phyloP scores from a whole-genome alignment of 177 flowering plant genomes.

The Vitis hybrid region DNA sequence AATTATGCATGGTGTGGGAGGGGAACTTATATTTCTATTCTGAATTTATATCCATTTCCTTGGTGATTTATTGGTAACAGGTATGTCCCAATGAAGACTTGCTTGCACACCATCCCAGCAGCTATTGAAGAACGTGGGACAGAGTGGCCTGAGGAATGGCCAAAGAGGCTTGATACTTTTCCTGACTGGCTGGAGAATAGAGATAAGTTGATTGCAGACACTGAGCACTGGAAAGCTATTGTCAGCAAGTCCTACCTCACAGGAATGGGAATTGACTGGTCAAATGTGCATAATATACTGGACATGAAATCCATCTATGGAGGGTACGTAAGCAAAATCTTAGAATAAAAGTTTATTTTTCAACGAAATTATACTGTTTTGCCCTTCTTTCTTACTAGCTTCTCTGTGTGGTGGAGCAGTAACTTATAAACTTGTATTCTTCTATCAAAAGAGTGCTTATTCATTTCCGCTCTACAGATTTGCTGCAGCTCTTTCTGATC shows the following conservation, averaged over 20 bases:
- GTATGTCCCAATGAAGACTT: constrained; percentile 71
- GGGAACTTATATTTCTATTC: not conserved
- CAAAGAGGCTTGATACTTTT: constrained; percentile 76
- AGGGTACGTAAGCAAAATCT: constrained; percentile 55
- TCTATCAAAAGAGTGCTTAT: not conserved
- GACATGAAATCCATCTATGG: constrained; percentile 97
- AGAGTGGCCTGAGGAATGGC: constrained; percentile 99
- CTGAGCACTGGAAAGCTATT: constrained; percentile 78
- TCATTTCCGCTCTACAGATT: constrained; percentile 49
- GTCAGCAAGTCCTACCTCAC: constrained; percentile 76
- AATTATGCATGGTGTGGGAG: too few relatives aligned
- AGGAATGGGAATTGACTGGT: constrained; percentile 93
- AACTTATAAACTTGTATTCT: not conserved
- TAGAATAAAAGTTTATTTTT: not conserved
- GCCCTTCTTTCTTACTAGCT: not conserved
- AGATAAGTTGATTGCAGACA: constrained; percentile 66
- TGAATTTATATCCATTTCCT: not conserved
- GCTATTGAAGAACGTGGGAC: constrained; percentile 85
- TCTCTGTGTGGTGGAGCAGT: not conserved
- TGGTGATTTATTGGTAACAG: constrained; percentile 29
- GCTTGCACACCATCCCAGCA: constrained; percentile 78
- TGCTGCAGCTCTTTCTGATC: constrained; percentile 79
- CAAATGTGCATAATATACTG: constrained; percentile 76
- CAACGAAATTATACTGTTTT: constrained; percentile 1
- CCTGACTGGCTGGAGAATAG: constrained; percentile 82